Percentiles rank a stretch among this genome's conserved stretches.
These are phyloP conservation scores for Aspergillus unguis DNA, from an alignment of 2,329 filamentous ascomycete species.

Conservation along the genomic window DNA sequence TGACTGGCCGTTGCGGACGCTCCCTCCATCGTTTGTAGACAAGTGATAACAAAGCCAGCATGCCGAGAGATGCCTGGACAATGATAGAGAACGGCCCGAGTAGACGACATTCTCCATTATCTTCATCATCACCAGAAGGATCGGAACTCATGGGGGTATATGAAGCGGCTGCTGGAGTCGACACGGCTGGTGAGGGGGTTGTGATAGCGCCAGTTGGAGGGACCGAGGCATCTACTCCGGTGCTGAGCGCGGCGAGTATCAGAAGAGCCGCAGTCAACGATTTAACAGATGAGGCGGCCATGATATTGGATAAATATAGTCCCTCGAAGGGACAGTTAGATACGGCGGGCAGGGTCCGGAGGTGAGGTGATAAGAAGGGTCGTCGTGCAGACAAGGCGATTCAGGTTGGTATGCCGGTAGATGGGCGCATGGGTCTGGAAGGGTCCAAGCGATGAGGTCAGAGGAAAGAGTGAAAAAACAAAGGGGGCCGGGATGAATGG, in stretches of 20 bases:
- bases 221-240: slow-evolving; percentile 12
- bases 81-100: slow-evolving; percentile 88
- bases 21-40: slow-evolving; percentile 94
- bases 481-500: neutral
- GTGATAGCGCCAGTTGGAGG: slow-evolving; percentile 16
- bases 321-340: neutral
- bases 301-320: neutral
- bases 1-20: slow-evolving; percentile 82
- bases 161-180: slow-evolving; percentile 21
- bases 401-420: neutral
- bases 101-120: slow-evolving; percentile 75
- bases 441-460: neutral
- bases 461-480: neutral
- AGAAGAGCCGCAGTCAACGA: slow-evolving; percentile 4
- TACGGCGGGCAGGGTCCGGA: neutral
- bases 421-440: slow-evolving; percentile 6
- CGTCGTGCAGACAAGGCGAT: slow-evolving; percentile 2
- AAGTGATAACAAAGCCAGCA: slow-evolving; percentile 75
- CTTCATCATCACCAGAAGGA: slow-evolving; percentile 40
- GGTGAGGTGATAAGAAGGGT: neutral
- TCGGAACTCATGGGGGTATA: slow-evolving; percentile 19
- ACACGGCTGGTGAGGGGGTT: slow-evolving; percentile 19
- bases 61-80: slow-evolving; percentile 82
- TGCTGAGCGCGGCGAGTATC: slow-evolving; percentile 11
- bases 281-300: slow-evolving; percentile 6